phyloP scores from a whole-genome alignment of 192 early-diverging fungal species.

The Spinellus fusiger region DNA sequence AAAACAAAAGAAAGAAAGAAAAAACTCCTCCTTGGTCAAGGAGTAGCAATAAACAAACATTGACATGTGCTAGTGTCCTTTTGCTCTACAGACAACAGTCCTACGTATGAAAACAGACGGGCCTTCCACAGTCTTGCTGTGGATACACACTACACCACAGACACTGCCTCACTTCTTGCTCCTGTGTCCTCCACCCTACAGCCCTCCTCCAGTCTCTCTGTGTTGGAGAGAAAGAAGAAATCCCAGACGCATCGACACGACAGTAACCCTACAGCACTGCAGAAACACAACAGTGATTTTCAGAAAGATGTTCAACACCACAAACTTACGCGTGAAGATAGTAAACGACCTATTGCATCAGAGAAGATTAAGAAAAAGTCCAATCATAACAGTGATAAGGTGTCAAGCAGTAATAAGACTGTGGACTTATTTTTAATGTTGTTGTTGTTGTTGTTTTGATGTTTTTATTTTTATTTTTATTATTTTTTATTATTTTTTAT shows the following conservation, averaged over 20 bases:
- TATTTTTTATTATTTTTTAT: not conserved
- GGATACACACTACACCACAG: not conserved
- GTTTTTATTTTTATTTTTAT: not conserved
- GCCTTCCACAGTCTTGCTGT: not conserved
- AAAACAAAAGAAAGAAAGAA: too few relatives aligned
- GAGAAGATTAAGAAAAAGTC: constrained; percentile 31
- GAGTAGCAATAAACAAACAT: too few relatives aligned
- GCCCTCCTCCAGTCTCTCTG: not conserved
- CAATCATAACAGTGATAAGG: not conserved
- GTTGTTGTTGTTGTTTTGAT: not conserved
- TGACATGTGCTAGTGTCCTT: too few relatives aligned
- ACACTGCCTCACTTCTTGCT: not conserved
- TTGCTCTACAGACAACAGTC: constrained; percentile 17
- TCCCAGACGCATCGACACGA: not conserved
- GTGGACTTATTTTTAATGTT: too few relatives aligned
- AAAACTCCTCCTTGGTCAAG: too few relatives aligned
- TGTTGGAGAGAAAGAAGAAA: not conserved
- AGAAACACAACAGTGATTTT: not conserved
- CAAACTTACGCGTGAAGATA: constrained; percentile 29
- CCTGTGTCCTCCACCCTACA: not conserved
- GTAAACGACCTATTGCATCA: constrained; percentile 25
- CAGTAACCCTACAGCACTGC: constrained; percentile 3
- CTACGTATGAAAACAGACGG: not conserved
- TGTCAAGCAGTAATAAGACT: too few relatives aligned
- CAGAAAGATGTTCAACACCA: constrained; percentile 14